These are phyloP conservation scores for Kuraishia cidri DNA, from an alignment of 805 yeast species.

Conservation along the genomic window DNA sequence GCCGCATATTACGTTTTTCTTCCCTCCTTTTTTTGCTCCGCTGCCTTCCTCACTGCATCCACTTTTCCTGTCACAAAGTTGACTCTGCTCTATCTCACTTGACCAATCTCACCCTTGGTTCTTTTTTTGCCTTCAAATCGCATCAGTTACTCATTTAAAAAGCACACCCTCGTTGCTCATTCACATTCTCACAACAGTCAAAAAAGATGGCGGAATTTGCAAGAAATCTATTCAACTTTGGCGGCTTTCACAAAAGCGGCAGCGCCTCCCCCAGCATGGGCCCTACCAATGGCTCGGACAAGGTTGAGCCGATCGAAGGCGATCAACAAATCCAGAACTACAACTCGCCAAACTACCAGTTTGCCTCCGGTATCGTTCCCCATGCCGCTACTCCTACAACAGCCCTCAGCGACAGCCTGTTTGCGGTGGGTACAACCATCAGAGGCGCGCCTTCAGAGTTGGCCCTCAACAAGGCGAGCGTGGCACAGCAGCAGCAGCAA, in stretches of 20 bases:
- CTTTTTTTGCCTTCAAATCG: background rate
- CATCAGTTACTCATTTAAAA: background rate
- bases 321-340: no score
- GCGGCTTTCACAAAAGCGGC: slow-evolving; percentile 8
- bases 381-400: slow-evolving; percentile 58
- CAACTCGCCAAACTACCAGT: slow-evolving; percentile 10
- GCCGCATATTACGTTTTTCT: no score
- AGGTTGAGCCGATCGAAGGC: no score
- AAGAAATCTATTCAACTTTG: slow-evolving; percentile 25
- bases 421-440: slow-evolving; percentile 64
- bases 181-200: no score
- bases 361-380: slow-evolving; percentile 27
- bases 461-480: slow-evolving; percentile 17
- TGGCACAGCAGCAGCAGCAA: slow-evolving; percentile 7
- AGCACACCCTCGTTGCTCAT: no score
- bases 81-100: background rate
- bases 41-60: no score
- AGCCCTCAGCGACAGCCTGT: slow-evolving; percentile 51
- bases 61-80: slow-evolving; percentile 1
- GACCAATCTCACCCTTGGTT: no score
- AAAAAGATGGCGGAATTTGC: slow-evolving; percentile 27
- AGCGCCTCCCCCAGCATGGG: slow-evolving; percentile 10
- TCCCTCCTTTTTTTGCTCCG: no score
- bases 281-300: background rate
- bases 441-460: slow-evolving; percentile 21